These are phyloP conservation scores for Excoecaria cochinchinensis DNA, from an alignment of 345 rosid genomes.

Conservation along the genomic window DNA sequence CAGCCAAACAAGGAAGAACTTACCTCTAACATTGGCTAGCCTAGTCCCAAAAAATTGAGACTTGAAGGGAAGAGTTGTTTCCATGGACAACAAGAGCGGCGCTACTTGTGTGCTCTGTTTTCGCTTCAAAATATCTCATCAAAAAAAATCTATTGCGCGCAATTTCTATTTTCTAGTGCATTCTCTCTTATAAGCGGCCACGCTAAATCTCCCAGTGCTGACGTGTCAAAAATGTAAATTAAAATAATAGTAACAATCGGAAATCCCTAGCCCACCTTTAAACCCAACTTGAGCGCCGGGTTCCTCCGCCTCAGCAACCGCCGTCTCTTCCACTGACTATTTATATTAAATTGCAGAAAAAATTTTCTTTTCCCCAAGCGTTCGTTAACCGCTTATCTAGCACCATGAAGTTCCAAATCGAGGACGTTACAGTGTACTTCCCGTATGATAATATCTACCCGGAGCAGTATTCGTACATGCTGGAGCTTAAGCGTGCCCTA, in stretches of 20 bases:
- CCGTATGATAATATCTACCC: constrained; percentile 96
- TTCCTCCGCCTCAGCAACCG: background rate
- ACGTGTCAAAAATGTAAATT: background rate
- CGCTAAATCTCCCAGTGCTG: background rate
- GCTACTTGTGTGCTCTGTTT: background rate
- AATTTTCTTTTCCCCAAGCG: too few relatives aligned
- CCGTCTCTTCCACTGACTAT: background rate
- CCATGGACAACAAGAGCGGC: constrained; percentile 31
- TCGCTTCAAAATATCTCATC: constrained; percentile 14
- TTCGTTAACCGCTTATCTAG: background rate
- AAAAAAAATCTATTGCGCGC: background rate
- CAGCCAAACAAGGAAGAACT: constrained; percentile 9
- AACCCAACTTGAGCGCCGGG: background rate
- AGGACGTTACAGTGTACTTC: constrained; percentile 82
- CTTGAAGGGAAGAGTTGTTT: constrained; percentile 32
- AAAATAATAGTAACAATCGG: background rate
- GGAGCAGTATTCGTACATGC: constrained; percentile 89
- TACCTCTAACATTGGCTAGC: constrained; percentile 30
- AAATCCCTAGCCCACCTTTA: background rate
- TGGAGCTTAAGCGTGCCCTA: constrained; percentile 87
- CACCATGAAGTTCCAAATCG: constrained; percentile 80
- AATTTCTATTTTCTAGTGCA: background rate
- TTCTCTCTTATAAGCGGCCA: background rate
- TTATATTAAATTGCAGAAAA: background rate
- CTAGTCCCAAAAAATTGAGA: constrained; percentile 19